These are phyloP conservation scores for Penicillium fimorum DNA, from an alignment of 495 filamentous ascomycete species.

Conservation along the genomic window DNA sequence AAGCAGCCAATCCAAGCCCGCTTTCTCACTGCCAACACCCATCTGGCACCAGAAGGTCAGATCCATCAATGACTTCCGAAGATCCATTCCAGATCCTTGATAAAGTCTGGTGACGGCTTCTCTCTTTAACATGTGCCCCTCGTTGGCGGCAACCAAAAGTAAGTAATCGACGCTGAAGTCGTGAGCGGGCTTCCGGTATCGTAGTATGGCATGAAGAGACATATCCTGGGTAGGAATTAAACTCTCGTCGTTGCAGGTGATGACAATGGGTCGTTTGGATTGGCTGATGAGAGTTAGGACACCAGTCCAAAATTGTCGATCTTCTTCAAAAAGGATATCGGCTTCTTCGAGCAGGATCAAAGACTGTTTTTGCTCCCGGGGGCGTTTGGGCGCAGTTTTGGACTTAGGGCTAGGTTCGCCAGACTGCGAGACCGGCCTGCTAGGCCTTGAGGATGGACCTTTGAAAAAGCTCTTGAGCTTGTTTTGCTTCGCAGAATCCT, in stretches of 20 bases:
- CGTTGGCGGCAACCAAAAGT: conserved; percentile 78
- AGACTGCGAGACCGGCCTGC: conserved; percentile 20
- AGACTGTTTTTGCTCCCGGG: conserved; percentile 80
- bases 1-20: conserved; percentile 87
- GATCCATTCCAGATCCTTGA: conserved; percentile 60
- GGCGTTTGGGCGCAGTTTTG: conserved; percentile 36
- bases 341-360: conserved; percentile 93
- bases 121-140: conserved; percentile 79
- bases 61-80: conserved; percentile 81
- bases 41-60: conserved; percentile 97
- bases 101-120: conserved; percentile 69
- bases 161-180: conserved; percentile 77
- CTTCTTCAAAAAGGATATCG: conserved; percentile 90
- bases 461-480: conserved; percentile 84
- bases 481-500: conserved; percentile 65
- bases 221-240: conserved; percentile 68
- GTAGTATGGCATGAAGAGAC: conserved; percentile 78
- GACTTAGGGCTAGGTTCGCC: conserved; percentile 8
- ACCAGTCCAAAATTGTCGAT: conserved; percentile 90
- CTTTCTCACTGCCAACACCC: conserved; percentile 82
- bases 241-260: conserved; percentile 91
- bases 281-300: conserved; percentile 72
- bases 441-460: conserved; percentile 32
- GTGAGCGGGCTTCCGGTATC: conserved; percentile 66
- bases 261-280: conserved; percentile 86